These are phyloP conservation scores for Yamadazyma insecticola DNA, from an alignment of 805 yeast species.

Conservation along the genomic window DNA sequence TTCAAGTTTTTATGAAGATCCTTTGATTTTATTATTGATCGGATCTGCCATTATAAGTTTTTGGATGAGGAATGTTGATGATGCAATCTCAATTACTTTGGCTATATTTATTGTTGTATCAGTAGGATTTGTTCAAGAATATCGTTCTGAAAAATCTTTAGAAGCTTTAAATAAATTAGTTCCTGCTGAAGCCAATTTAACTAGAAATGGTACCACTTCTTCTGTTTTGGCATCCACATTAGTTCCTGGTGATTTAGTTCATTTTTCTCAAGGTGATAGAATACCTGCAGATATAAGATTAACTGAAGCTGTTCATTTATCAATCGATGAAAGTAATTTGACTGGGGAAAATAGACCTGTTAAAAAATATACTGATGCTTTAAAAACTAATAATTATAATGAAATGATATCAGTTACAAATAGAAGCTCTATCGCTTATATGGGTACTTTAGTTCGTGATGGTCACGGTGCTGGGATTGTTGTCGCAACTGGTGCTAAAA, in stretches of 20 bases:
- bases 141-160: constrained; percentile 88
- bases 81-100: constrained; percentile 87
- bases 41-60: constrained; percentile 88
- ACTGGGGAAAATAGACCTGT: constrained; percentile 96
- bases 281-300: constrained; percentile 94
- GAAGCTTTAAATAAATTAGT: constrained; percentile 91
- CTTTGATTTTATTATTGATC: constrained; percentile 78
- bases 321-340: constrained; percentile 88
- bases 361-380: constrained; percentile 47
- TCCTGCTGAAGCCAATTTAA: constrained; percentile 93
- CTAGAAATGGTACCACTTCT: constrained; percentile 73
- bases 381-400: constrained; percentile 10
- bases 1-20: constrained; percentile 83
- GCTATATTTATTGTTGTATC: constrained; percentile 92
- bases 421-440: constrained; percentile 77
- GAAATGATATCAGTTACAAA: constrained; percentile 55
- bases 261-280: constrained; percentile 87
- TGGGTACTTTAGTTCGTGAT: constrained; percentile 96
- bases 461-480: constrained; percentile 95
- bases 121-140: constrained; percentile 97
- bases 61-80: constrained; percentile 93
- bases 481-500: constrained; percentile 80
- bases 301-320: constrained; percentile 69
- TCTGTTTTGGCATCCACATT: constrained; percentile 80
- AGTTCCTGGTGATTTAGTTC: constrained; percentile 95